These are phyloP conservation scores for Saturnispora quitensis DNA, from an alignment of 805 yeast species.

Conservation along the genomic window DNA sequence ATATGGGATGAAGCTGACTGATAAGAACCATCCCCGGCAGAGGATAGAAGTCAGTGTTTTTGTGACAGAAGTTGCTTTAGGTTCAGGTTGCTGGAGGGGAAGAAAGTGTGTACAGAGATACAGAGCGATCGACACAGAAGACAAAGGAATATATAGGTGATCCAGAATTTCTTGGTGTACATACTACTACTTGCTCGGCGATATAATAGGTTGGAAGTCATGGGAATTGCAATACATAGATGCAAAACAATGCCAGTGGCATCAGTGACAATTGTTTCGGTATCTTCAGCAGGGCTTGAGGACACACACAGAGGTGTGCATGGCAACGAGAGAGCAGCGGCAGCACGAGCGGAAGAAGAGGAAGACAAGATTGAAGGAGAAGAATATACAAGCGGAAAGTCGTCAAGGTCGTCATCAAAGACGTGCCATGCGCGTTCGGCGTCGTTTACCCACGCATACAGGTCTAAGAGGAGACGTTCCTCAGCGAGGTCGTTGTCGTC, in stretches of 20 bases:
- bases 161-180: no score
- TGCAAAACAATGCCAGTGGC: neutral
- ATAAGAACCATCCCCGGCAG: neutral
- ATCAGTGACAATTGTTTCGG: neutral
- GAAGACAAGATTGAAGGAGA: neutral
- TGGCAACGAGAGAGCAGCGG: neutral
- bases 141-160: neutral
- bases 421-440: slow-evolving; percentile 1
- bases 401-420: slow-evolving; percentile 2
- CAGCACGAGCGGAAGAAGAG: neutral
- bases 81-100: neutral
- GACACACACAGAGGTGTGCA: neutral
- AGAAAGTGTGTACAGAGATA: neutral
- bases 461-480: neutral
- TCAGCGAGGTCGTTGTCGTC: neutral
- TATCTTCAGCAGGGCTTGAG: neutral
- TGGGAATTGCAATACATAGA: neutral
- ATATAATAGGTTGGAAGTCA: neutral
- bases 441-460: neutral
- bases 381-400: neutral
- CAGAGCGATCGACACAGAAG: neutral
- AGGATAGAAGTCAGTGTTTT: neutral
- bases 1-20: neutral
- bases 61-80: neutral
- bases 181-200: neutral